Base-by-base conservation (phyloP, 345 rosid species). In the Citrus cavaleriei region DNA sequence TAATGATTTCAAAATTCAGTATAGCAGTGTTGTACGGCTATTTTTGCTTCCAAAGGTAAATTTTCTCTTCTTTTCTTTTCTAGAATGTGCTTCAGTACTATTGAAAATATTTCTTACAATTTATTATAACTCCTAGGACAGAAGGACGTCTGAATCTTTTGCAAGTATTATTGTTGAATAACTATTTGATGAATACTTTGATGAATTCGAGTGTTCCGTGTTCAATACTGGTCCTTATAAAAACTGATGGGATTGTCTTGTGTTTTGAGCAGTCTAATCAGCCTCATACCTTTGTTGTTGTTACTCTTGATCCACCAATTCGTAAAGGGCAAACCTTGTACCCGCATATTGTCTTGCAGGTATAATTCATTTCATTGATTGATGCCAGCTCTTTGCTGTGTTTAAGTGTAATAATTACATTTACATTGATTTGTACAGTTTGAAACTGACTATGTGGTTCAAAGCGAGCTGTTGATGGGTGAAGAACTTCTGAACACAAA, bases 1-100 rank as follows among this genome's bases (percentile, higher is more conserved):
- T 74, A 96, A 96, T 82, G 99, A 96, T 88, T 96, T 96, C 86
- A 94, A 96, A 87, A 94, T 96, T 82, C 99, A 96, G 86, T 94
- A 94, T 81, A 94, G 98, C 86, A 96, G 98, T 73, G 98, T 94
- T 81, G 97, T 96, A 81, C 97, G 99, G 54, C 81, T 96, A 75
- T 96, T 96, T 87, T 87, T 96, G 83, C 99, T 96, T 68, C 99
- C 99, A 16, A 96, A 93, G 98, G 98, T 94, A 63, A 64, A 60
- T 67, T 35, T 70, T 72, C 40, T 68, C 58, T 51, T 37, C 28
- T 1, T 40, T 6, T 78, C 13, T 63, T 8, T 27, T 24, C 35
- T 55, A 22, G 70, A 70, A 37, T 68, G 18, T n/a, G 14, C 40
- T 24, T 32, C 18, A 24, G 66, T 72, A 8, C 49, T n/a, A 66